These are phyloP conservation scores for Chalciporus piperatus DNA, from an alignment of 768 basidiomycete genomes.

Conservation along the genomic window DNA sequence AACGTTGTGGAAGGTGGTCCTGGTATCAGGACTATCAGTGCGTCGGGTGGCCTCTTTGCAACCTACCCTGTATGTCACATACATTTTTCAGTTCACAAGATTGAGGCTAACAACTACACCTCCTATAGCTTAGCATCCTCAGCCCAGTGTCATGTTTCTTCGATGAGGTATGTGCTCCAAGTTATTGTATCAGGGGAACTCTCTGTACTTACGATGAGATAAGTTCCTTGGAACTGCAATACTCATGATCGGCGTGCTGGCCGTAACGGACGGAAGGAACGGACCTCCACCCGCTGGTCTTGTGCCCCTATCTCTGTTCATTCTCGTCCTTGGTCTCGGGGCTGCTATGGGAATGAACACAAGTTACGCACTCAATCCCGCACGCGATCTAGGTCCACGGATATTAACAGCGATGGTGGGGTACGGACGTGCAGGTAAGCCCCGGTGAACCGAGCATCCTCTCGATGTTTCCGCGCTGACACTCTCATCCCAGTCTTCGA, in stretches of 20 bases:
- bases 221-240: conserved; percentile 54
- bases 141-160: conserved; percentile 41
- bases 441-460: not conserved
- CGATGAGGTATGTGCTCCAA: conserved; percentile 31
- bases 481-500: conserved; percentile 9
- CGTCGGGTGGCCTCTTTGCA: conserved; percentile 52
- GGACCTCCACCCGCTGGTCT: conserved; percentile 47
- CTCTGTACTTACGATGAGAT: not conserved
- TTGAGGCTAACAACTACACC: not conserved
- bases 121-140: conserved; percentile 34
- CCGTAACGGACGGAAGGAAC: conserved; percentile 51
- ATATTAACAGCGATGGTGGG: conserved; percentile 63
- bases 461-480: not conserved
- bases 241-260: conserved; percentile 50
- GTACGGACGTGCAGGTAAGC: conserved; percentile 42
- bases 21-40: conserved; percentile 45
- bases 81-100: not conserved
- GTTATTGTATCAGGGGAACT: too few relatives aligned
- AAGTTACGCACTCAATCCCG: conserved; percentile 61
- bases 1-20: conserved; percentile 53
- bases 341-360: conserved; percentile 58
- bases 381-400: conserved; percentile 63
- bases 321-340: conserved; percentile 54
- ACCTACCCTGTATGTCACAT: conserved; percentile 48
- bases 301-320: conserved; percentile 50